A percentile compares a stretch with the other conserved stretches of the same genome.
Evolutionary conservation across 139 green algal genomes (phyloP).

Genomic region (Mesostigma viride): DNA sequence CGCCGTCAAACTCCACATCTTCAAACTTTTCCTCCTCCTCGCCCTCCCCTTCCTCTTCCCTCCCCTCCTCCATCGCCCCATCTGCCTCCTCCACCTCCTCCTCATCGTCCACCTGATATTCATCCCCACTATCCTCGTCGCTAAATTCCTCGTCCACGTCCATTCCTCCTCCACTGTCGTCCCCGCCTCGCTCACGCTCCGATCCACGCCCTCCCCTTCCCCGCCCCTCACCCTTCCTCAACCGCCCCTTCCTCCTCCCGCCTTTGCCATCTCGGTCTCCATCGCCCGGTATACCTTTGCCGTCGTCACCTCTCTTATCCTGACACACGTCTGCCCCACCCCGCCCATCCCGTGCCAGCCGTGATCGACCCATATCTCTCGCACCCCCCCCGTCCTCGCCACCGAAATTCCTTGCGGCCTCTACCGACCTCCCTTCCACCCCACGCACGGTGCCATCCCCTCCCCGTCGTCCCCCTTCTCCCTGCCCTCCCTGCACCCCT

Average conservation of each 20-base stretch:
- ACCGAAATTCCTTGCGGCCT: too few species aligned
- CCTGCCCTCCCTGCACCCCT: too few species aligned
- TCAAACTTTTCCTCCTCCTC: slow-evolving; percentile 13
- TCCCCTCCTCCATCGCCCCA: neutral
- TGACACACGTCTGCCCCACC: neutral
- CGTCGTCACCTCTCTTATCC: slow-evolving; percentile 7
- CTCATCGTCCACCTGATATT: slow-evolving; percentile 9
- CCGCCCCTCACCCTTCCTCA: neutral
- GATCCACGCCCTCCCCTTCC: neutral
- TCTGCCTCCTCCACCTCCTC: neutral
- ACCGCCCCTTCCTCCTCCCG: neutral
- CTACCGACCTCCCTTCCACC: too few species aligned
- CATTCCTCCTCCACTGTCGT: neutral
- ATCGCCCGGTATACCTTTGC: too few species aligned
- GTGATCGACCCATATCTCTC: too few species aligned
- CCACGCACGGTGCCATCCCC: too few species aligned
- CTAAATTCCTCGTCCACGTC: neutral
- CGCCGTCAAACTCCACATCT: slow-evolving; percentile 28
- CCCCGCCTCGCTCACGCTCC: neutral
- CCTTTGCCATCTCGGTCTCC: neutral
- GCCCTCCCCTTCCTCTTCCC: neutral
- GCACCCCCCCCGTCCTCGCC: too few species aligned
- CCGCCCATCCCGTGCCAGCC: slow-evolving; percentile 6
- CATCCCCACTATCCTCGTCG: neutral
- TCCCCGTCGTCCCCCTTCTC: too few species aligned